Conservation (phyloP, 2,329 filamentous ascomycete species). For the Zarea fungicola region DNA sequence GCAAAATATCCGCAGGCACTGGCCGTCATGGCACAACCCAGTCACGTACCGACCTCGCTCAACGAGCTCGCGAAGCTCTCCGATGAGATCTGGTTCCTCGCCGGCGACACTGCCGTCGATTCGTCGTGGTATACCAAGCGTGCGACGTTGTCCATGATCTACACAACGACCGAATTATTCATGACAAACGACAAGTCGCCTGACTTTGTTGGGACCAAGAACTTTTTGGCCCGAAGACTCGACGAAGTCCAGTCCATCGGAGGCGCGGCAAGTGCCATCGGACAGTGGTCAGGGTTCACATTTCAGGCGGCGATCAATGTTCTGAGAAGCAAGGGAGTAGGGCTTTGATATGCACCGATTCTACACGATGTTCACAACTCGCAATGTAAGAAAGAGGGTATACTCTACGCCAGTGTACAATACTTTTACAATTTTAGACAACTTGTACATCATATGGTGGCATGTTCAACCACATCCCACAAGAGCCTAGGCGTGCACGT, state of each 20-base stretch:
- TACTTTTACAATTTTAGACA: neutral
- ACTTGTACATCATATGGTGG: neutral
- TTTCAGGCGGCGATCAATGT: conserved; percentile 73
- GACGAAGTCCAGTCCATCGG: conserved; percentile 62
- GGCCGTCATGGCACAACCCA: conserved; percentile 82
- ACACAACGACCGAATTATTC: conserved; percentile 77
- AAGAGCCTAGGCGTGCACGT: too few relatives aligned
- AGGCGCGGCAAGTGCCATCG: conserved; percentile 55
- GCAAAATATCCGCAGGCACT: conserved; percentile 57
- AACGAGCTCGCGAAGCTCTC: conserved; percentile 73
- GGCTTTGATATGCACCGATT: conserved; percentile 67
- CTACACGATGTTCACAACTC: too few relatives aligned
- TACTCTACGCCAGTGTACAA: too few relatives aligned
- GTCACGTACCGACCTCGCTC: conserved; percentile 69
- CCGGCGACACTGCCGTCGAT: conserved; percentile 78
- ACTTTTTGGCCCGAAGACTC: conserved; percentile 72
- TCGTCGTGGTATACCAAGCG: conserved; percentile 76
- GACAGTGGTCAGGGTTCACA: conserved; percentile 79
- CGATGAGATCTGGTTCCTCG: conserved; percentile 90
- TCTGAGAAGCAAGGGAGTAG: conserved; percentile 79
- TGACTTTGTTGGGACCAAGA: conserved; percentile 69
- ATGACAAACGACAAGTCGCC: conserved; percentile 84
- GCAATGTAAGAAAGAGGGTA: too few relatives aligned
- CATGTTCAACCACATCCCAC: neutral
- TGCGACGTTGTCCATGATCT: conserved; percentile 50